Base-by-base conservation (phyloP, 164 flowering plant genomes). In the Magnolia sinica region DNA sequence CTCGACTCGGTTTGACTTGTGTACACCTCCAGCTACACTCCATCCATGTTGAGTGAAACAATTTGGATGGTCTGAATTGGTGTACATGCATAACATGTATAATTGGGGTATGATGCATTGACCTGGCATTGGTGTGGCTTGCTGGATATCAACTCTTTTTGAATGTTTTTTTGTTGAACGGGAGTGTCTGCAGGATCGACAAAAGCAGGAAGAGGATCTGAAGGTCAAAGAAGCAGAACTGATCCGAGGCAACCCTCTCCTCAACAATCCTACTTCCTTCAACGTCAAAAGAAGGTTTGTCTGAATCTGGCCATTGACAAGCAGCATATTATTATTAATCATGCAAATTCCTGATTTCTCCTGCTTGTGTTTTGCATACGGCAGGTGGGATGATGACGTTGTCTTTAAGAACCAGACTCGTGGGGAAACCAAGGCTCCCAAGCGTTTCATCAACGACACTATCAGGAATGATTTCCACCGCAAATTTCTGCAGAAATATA, bases 351-450 rank as follows among this genome's bases (percentile, higher is more conserved):
- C 22, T 64, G 10, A 64, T 64, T 22, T 19, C 64, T 59, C 64
- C 14, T 24, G 27, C 37, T 68, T 29, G 8, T 24, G 37, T 24
- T 11, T 68, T 68, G 37, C 70, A 19, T 19, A 37, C 19, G 29
- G 65, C 85, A 94, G 97, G 85, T 93, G 98, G 98, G 98, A 93
- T 82, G 99, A 94, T 78, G 99, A 96, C 84, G 99, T 96, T 76
- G 97, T 92, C 50, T 94, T 96, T 80, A 96, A 94, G 89, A 96
- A 96, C 84, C 99, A 96, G 82, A 89, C 97, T 61, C 94, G 99
- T 45, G 98, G 98, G 27, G 99, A 96, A 85, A 76, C 91, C 58
- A 96, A 94, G 87, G 52, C 89, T 29, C 87, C 96, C 0, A 96
- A 96, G 86, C 92, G 98, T 64, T 96, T 94, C 83, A 96, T 94